These are phyloP conservation scores for Meredithiella fracta DNA, from an alignment of 2,329 filamentous ascomycete genomes.

Conservation along the genomic window DNA sequence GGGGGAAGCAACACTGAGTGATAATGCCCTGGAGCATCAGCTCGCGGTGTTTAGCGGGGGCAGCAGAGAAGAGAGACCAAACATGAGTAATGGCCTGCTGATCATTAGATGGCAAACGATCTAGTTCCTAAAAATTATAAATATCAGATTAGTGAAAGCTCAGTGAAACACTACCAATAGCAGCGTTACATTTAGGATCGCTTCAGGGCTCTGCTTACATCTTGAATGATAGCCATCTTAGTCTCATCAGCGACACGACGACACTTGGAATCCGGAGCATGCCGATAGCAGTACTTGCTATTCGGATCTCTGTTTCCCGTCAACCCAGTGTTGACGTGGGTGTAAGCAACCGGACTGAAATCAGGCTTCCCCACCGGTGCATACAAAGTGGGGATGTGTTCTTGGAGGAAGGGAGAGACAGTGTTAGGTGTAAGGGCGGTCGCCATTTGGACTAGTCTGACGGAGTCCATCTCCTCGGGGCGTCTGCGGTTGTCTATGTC, in stretches of 20 bases:
- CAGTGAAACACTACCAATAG: background rate
- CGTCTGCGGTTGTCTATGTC: constrained; percentile 7
- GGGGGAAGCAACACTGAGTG: constrained; percentile 92
- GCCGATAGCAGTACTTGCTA: constrained; percentile 90
- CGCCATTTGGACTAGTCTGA: constrained; percentile 39
- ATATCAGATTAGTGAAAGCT: constrained; percentile 5
- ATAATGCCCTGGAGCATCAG: constrained; percentile 95
- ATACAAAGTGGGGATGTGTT: constrained; percentile 81
- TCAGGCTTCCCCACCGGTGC: constrained; percentile 54
- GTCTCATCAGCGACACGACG: constrained; percentile 82
- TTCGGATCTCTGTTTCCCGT: constrained; percentile 37
- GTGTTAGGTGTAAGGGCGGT: constrained; percentile 57
- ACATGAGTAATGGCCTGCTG: constrained; percentile 94
- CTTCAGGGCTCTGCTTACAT: constrained; percentile 34
- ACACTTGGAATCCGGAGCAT: constrained; percentile 87
- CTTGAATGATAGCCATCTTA: constrained; percentile 89
- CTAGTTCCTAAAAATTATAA: constrained; percentile 46
- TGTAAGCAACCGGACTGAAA: background rate
- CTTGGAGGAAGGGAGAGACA: constrained; percentile 73
- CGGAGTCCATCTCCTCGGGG: constrained; percentile 11
- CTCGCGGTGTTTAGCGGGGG: constrained; percentile 81
- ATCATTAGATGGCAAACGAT: constrained; percentile 64
- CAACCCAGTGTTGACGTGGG: background rate
- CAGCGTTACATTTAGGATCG: background rate
- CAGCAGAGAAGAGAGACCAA: constrained; percentile 94